phyloP scores from a whole-genome alignment of 2,329 filamentous ascomycete genomes.

The Chaetomium globosum region DNA sequence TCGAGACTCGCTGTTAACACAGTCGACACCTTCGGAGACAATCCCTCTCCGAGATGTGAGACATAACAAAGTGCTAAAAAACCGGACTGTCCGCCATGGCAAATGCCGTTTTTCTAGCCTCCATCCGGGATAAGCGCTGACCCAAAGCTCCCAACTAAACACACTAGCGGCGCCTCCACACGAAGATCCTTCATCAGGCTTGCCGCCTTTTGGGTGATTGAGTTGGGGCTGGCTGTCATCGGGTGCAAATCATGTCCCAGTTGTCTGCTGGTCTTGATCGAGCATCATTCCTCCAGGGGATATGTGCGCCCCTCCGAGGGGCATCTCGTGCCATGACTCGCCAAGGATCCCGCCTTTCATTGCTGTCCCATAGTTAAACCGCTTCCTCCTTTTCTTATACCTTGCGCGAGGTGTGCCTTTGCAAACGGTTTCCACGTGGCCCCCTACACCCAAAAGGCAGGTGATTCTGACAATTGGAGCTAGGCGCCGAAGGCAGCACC shows the following conservation, averaged over 20 bases:
- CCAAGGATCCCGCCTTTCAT: background rate
- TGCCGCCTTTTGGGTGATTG: background rate
- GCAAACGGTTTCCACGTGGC: background rate
- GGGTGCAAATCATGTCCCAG: constrained; percentile 1
- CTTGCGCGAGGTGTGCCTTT: background rate
- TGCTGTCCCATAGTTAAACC: background rate
- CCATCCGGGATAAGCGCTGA: background rate
- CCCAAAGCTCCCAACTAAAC: background rate
- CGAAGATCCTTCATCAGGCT: background rate
- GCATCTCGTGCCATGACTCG: background rate
- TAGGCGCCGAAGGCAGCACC: background rate
- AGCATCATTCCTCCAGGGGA: background rate
- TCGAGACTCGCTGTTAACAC: too few relatives aligned
- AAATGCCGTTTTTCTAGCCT: background rate
- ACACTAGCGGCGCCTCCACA: background rate
- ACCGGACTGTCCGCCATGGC: background rate
- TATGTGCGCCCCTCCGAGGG: background rate
- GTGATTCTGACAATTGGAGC: background rate
- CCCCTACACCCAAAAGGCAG: background rate
- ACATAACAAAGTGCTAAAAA: background rate
- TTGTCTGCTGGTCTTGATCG: background rate
- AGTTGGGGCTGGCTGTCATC: background rate
- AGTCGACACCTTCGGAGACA: background rate
- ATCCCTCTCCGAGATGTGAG: background rate
- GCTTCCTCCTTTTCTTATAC: background rate